A percentile compares a stretch with the other conserved stretches of the same genome.
These are phyloP conservation scores for Venustampulla echinocandica DNA, from an alignment of 495 filamentous ascomycete species.

Conservation along the genomic window DNA sequence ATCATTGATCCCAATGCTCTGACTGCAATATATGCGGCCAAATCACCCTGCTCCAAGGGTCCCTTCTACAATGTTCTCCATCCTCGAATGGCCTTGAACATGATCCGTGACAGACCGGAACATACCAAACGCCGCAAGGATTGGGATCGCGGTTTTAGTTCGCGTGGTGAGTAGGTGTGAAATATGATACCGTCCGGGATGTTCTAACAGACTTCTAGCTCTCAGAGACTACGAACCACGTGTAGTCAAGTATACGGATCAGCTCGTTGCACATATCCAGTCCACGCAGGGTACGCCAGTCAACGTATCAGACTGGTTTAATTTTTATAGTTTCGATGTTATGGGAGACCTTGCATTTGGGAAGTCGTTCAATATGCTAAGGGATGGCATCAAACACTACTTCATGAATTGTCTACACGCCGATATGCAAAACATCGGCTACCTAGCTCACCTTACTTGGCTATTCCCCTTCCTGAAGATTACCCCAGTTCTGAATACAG, in stretches of 20 bases:
- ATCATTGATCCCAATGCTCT: conserved; percentile 27
- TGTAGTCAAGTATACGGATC: conserved; percentile 23
- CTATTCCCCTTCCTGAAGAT: not conserved
- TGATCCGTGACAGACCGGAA: conserved; percentile 24
- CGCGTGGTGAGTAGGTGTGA: conserved; percentile 5
- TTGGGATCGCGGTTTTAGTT: conserved; percentile 29
- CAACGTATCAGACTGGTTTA: conserved; percentile 26
- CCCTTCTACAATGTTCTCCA: conserved; percentile 38
- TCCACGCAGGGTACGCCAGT: conserved; percentile 11
- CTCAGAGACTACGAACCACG: conserved; percentile 17
- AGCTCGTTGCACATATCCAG: conserved; percentile 22
- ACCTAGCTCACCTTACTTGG: not conserved
- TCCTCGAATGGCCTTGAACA: conserved; percentile 31
- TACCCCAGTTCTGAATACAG: not conserved
- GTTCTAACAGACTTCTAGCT: conserved; percentile 3
- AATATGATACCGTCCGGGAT: not conserved
- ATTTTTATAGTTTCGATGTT: conserved; percentile 34
- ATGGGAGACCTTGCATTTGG: conserved; percentile 30
- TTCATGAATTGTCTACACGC: not conserved
- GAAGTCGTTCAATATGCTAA: conserved; percentile 18
- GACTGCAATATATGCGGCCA: conserved; percentile 24
- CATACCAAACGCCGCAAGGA: conserved; percentile 28
- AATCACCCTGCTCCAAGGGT: conserved; percentile 28
- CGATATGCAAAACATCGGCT: not conserved
- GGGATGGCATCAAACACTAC: not conserved